Evolutionary conservation across 441 rosid genomes (phyloP).

Genomic region (Melastoma candidum): DNA sequence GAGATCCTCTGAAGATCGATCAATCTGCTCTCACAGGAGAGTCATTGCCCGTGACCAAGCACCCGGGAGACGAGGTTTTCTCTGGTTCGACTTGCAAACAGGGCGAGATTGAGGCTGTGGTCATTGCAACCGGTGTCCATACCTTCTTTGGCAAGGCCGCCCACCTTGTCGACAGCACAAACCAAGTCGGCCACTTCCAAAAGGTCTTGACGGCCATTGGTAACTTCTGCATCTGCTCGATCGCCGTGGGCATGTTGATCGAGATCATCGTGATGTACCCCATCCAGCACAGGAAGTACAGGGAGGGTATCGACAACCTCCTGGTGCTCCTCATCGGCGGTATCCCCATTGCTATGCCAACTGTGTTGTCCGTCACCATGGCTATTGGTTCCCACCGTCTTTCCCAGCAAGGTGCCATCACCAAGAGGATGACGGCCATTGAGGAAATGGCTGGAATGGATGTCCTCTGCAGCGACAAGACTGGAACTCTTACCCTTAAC

Average conservation of each 20-base stretch:
- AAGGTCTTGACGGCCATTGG: slow-evolving; percentile 88
- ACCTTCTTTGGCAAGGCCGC: slow-evolving; percentile 99
- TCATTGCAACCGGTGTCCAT: slow-evolving; percentile 86
- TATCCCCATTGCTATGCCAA: slow-evolving; percentile 97
- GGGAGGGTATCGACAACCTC: slow-evolving; percentile 85
- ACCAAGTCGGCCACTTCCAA: slow-evolving; percentile 91
- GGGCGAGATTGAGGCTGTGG: slow-evolving; percentile 90
- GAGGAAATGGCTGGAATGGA: slow-evolving; percentile 99
- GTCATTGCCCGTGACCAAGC: slow-evolving; percentile 68
- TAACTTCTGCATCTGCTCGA: slow-evolving; percentile 94
- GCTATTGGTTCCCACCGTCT: slow-evolving; percentile 92
- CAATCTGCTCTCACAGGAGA: slow-evolving; percentile 92
- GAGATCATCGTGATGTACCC: slow-evolving; percentile 75
- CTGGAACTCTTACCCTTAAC: slow-evolving; percentile 90
- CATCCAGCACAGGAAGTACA: slow-evolving; percentile 59
- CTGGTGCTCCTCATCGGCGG: slow-evolving; percentile 94
- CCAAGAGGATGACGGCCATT: slow-evolving; percentile 95
- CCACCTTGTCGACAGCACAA: slow-evolving; percentile 87
- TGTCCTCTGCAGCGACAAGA: slow-evolving; percentile 90
- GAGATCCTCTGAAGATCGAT: slow-evolving; percentile 87
- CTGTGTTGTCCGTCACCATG: slow-evolving; percentile 93
- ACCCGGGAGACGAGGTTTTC: slow-evolving; percentile 59
- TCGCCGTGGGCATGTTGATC: slow-evolving; percentile 65
- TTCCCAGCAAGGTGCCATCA: slow-evolving; percentile 91
- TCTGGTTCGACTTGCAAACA: slow-evolving; percentile 95